These are phyloP conservation scores for Komagataella pastoris DNA, from an alignment of 805 yeast species.

Conservation along the genomic window DNA sequence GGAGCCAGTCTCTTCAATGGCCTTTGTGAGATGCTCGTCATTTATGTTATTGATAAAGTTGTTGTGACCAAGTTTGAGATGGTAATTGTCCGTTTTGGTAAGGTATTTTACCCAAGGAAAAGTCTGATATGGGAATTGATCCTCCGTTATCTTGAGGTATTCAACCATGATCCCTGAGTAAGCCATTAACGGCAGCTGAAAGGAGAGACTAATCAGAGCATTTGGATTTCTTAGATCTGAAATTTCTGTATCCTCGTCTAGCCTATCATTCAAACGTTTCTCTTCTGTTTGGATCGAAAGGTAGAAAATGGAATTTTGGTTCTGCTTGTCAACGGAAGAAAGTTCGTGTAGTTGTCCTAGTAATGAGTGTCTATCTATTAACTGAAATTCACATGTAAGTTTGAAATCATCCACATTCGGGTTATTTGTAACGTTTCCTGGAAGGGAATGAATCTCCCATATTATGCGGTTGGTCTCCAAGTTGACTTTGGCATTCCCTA, in stretches of 20 bases:
- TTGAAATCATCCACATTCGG: constrained; percentile 10
- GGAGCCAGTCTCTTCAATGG: constrained; percentile 2
- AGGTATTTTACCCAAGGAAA: constrained; percentile 72
- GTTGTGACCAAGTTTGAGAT: constrained; percentile 2
- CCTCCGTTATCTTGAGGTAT: constrained; percentile 54
- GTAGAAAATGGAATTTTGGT: constrained; percentile 18
- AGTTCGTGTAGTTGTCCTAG: constrained; percentile 8
- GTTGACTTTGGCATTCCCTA: constrained; percentile 60
- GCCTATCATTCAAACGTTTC: background rate
- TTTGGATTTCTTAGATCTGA: background rate
- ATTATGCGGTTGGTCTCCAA: constrained; percentile 55
- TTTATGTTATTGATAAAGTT: constrained; percentile 4
- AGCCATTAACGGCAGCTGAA: constrained; percentile 51
- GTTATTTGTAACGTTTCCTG: constrained; percentile 27
- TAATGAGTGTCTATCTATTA: constrained; percentile 9
- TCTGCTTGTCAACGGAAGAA: constrained; percentile 14
- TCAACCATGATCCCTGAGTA: constrained; percentile 57
- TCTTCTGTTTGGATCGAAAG: constrained; percentile 15
- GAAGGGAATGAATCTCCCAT: constrained; percentile 60
- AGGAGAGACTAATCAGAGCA: constrained; percentile 31
- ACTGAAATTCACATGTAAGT: constrained; percentile 21
- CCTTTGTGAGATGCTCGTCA: constrained; percentile 1
- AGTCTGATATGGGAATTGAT: constrained; percentile 37
- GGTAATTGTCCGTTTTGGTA: constrained; percentile 22
- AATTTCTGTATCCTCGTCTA: background rate